Evolutionary conservation across 306 rosid genomes (phyloP).

Genomic region (Ammopiptanthus mongolicus): DNA sequence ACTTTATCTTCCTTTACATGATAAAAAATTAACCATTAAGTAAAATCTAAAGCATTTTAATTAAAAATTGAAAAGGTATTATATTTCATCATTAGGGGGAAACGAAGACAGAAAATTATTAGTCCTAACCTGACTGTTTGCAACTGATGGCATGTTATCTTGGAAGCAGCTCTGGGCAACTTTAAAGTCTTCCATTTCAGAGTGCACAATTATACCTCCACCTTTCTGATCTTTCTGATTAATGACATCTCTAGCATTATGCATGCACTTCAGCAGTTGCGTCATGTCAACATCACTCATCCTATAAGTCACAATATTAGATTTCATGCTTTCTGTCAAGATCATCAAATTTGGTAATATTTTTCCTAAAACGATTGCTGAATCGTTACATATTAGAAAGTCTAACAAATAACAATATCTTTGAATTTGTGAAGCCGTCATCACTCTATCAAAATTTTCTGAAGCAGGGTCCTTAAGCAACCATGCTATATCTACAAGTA

Average conservation of each 20-base stretch:
- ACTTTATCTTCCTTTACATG: not conserved
- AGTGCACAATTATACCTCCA: slow-evolving; percentile 25
- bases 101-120: not conserved
- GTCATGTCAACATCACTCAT: slow-evolving; percentile 39
- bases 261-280: slow-evolving; percentile 41
- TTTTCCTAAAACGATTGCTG: slow-evolving; percentile 65
- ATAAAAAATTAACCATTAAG: not conserved
- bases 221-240: slow-evolving; percentile 29
- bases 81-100: not conserved
- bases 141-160: slow-evolving; percentile 27
- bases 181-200: slow-evolving; percentile 31
- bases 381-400: slow-evolving; percentile 57
- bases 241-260: slow-evolving; percentile 42
- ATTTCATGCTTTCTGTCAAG: slow-evolving; percentile 38
- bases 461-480: slow-evolving; percentile 69
- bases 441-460: slow-evolving; percentile 45
- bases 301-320: slow-evolving; percentile 22
- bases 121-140: slow-evolving; percentile 53
- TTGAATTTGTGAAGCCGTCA: slow-evolving; percentile 60
- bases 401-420: slow-evolving; percentile 64
- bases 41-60: not conserved
- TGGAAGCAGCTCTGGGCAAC: slow-evolving; percentile 32
- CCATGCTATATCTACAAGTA: slow-evolving; percentile 85
- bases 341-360: slow-evolving; percentile 50
- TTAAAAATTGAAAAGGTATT: not conserved